phyloP scores from a whole-genome alignment of 495 filamentous ascomycete species.

The Hypoxylon lienhwacheense region DNA sequence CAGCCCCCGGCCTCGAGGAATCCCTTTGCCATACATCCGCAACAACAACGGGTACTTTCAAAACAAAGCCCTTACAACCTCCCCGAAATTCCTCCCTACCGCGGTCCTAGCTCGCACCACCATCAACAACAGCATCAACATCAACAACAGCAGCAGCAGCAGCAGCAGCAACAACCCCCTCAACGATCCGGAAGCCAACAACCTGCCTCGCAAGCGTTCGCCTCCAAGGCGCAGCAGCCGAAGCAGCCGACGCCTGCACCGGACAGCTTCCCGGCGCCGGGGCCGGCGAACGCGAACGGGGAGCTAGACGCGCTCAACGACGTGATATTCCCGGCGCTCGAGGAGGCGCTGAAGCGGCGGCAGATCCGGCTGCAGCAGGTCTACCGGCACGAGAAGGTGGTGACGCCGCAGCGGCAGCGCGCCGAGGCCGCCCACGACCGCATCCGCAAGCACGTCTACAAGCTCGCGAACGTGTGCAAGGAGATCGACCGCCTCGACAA shows the following conservation, averaged over 20 bases:
- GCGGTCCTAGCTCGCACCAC: constrained; percentile 43
- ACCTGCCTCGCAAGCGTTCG: constrained; percentile 29
- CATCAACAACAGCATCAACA: constrained; percentile 11
- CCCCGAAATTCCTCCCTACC: constrained; percentile 59
- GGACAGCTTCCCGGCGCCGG: constrained; percentile 48
- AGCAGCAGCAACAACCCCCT: constrained; percentile 13
- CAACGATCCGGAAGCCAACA: constrained; percentile 41
- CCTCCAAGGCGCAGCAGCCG: constrained; percentile 34
- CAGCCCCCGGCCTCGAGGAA: constrained; percentile 36
- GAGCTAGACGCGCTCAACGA: constrained; percentile 67
- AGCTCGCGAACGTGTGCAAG: constrained; percentile 73
- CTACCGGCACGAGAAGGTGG: constrained; percentile 46
- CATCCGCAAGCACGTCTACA: constrained; percentile 74
- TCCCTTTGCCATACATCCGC: constrained; percentile 25
- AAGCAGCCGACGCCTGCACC: constrained; percentile 31
- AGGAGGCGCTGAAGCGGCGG: constrained; percentile 82
- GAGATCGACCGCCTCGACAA: constrained; percentile 88
- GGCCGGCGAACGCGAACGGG: constrained; percentile 49
- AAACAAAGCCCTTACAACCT: constrained; percentile 45
- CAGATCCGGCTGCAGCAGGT: constrained; percentile 63
- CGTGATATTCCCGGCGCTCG: constrained; percentile 87
- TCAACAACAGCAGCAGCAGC: constrained; percentile 2
- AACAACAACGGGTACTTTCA: constrained; percentile 24
- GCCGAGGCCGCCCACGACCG: constrained; percentile 78
- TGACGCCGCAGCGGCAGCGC: constrained; percentile 59